Base-by-base conservation (phyloP, 352 stramenopile species). In the Globisporangium heterothallicum region DNA sequence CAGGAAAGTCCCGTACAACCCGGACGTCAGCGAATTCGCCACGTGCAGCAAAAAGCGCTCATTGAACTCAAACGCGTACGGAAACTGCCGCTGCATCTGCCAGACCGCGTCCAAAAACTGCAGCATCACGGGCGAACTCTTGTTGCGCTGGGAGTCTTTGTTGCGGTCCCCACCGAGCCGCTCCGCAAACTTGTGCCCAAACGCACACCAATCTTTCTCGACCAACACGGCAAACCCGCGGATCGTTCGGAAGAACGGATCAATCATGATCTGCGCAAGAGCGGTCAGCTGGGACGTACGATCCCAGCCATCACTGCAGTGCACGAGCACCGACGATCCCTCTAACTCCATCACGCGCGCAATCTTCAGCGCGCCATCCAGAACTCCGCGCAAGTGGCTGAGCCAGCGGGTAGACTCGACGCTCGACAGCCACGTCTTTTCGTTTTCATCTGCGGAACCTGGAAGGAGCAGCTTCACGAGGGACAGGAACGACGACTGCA, bases 251-350 rank as follows among this genome's bases (percentile, higher is more conserved):
- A 76, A 95, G 56, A 78, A 92, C 3, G 85, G 85, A 58, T 95
- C 85, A 19, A 95, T 87, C 74, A 95, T 92, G 26, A 95, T 64
- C 56, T 95, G 83, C 5, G 85, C 82, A 6, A 95, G 57, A 40
- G 74, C 70, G 35, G 68, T 80, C 10, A 95, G 59, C 58, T 95
- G 86, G 6, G 79, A 51, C 18, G 86, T 95, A 35, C 86, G 86
- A 42, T 95, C 86, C 84, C 86, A 96, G 7, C 84, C 86, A 46
- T 96, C 84, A 50, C 80, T 94, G 59, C 86, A 94, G 53, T 96
- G 86, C 16, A 96, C 85, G 35, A 94, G 74, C 18, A 71, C 80
- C 2, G 79, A 92, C 0, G 78, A 81, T 14, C 81, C 84, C 66
- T 94, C 84, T 16, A 91, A 42, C 29, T 92, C 81, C 19, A 96